Evolutionary conservation across 306 rosid species (phyloP), one percentile per base, ranked within the genome.

Genomic region (Dryas drummondii): DNA sequence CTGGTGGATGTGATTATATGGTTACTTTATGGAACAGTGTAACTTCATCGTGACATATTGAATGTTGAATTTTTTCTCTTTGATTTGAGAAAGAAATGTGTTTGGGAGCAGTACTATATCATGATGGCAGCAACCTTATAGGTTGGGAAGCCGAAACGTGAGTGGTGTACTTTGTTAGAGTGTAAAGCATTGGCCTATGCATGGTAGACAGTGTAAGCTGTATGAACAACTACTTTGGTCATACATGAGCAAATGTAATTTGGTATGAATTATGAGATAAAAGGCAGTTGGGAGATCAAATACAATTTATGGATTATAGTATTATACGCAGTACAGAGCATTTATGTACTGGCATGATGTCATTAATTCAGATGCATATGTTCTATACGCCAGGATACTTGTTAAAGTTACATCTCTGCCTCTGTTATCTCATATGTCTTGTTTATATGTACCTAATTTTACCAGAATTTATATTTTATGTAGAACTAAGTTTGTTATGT

Each of bases 21-120:
- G 50, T 26, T 76, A 16, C 27, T 55, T 74, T 15, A 53, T 66
- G 48, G 41, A 42, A 52, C 45, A 59, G 65, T 17, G 61, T 19
- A 3, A 67, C 68, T 58, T 57, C 45, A 46, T 46, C 15, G 14
- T 56, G 50, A 22, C 9, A 47, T 46, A 49, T 26, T 22, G 37
- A 49, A 46, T 76, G 57, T 7, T 9, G 10, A 6, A 12, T 37
- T 37, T 5, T 74, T 58, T 27, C n/a, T 54, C 57, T 75, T 19
- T 53, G 74, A 26, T 42, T 52, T 54, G 3, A 32, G 15, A 60
- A 55, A 5, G 12, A 56, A 56, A 11, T 75, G 42, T 13, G 27
- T 15, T 55, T 10, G 22, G 15, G 15, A 1, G 9, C 53, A 16
- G 32, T 53, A 5, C 17, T 42, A 19, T 9, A 9, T 54, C 41